Evolutionary conservation across 1,284 basidiomycete genomes (phyloP).

Genomic region (Pyrrhoderma noxium): DNA sequence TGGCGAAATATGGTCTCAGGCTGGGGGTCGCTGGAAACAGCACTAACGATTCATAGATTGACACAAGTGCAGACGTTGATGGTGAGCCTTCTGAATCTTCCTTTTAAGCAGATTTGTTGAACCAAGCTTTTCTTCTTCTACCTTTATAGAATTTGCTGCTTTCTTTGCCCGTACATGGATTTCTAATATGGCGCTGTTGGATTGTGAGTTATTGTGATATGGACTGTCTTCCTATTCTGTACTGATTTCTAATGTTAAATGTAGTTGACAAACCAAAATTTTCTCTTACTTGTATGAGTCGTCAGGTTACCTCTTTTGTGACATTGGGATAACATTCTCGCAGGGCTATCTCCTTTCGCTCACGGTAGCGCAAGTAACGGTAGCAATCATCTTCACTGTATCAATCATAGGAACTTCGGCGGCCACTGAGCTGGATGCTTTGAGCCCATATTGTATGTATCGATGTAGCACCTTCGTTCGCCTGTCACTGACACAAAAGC

Average conservation of each 20-base stretch:
- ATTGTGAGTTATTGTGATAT: constrained; percentile 20
- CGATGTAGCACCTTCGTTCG: not conserved
- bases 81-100: not conserved
- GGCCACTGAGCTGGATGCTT: too few relatives aligned
- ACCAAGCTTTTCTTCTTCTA: not conserved
- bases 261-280: constrained; percentile 17
- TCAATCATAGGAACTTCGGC: too few relatives aligned
- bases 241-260: not conserved
- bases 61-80: constrained; percentile 1
- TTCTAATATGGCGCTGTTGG: constrained; percentile 29
- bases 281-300: constrained; percentile 3
- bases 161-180: constrained; percentile 26
- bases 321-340: too few relatives aligned
- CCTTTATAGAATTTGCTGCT: constrained; percentile 18
- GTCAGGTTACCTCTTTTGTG: not conserved
- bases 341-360: too few relatives aligned
- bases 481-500: too few relatives aligned
- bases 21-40: not conserved
- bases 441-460: not conserved
- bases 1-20: constrained; percentile 2
- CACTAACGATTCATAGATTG: constrained; percentile 1
- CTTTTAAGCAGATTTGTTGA: not conserved
- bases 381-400: too few relatives aligned
- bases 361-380: too few relatives aligned
- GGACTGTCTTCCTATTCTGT: not conserved